Evolutionary conservation across 805 yeast species (phyloP), one percentile per base, ranked within the genome.

Genomic region (Ogataea neopini): DNA sequence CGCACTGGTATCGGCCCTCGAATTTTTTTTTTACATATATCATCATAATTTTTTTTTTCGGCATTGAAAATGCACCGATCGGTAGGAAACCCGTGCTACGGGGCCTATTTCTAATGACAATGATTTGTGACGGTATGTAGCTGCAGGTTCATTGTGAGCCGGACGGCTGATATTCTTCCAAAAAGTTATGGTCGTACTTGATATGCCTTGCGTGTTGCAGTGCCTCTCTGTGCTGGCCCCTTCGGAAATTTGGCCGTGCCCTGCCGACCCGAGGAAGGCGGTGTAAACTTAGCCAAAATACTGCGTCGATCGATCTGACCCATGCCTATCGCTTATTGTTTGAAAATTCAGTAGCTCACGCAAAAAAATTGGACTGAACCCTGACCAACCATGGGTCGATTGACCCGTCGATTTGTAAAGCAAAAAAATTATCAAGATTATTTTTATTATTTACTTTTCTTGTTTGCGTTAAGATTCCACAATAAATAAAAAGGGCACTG

Each of bases 1-100:
- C 42, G 42, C 42, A 39, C 22, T 26, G 13, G 20, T 19, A 17
- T 34, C n/a, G 37, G 37, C 37, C 22, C 22, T 14, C n/a, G 15
- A n/a, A 8, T 15, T 18, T 17, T 34, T 34, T 34, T 34, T 17
- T 34, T 34, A n/a, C n/a, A n/a, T n/a, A n/a, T n/a, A n/a, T 34
- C 18, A 17, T 34, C 18, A 5, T n/a, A 30, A n/a, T n/a, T 30
- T 34, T 34, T 34, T 34, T 34, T 34, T 34, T 34, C 37, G 37
- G 37, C 37, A 34, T 23, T 34, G 20, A 9, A 9, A 34, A 18
- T 34, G 23, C 37, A 9, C 37, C 37, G 37, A 34, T 20, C 37
- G 37, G 37, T 34, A 22, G 37, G 37, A 34, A 6, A 30, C 34
- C 34, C 34, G 34, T 30, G 34, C 15, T 18, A 30, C 15, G 34